Evolutionary conservation across 1,139 yeast species (phyloP), one percentile per base, ranked within the genome.

Genomic region (Yamadazyma songkhlaensis): DNA sequence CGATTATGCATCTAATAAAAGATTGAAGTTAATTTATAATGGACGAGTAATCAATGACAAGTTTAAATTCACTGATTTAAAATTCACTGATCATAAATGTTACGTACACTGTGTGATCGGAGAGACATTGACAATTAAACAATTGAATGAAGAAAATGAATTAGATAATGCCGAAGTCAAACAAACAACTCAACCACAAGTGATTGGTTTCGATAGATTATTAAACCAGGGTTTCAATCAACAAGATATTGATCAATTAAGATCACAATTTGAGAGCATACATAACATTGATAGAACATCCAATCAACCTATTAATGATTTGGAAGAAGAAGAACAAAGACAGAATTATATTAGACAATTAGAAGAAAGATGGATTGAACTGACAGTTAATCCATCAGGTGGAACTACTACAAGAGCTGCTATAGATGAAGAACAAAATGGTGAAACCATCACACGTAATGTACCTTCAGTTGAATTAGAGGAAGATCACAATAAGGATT

Each of bases 291-390:
- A 39, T 34, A 32, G 39, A n/a, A 36, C 30, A 9, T 34, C 36
- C 6, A 38, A 36, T 15, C 53, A 52, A n/a, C 65, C 57, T 25
- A 68, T 67, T 33, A 53, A 60, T 39, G 72, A 67, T 52, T 50
- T 67, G 35, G 76, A 67, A 46, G 74, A 69, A 41, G 68, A 64
- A 37, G 75, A 70, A 40, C 49, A 46, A 23, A 47, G 66, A 17
- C 64, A 59, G 48, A 54, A 49, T 48, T 69, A 69, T 26, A 57
- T 77, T 5, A 57, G 88, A 36, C 84, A 81, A 45, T 59, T 88
- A 45, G 97, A 89, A 54, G 97, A 89, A 49, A 71, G 89, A 41
- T 89, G 96, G 96, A 85, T 89, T 43, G 95, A 89, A 51, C 81
- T 85, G 35, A 84, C 92, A 0, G 88, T 79, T 6, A 46, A 43